These are phyloP conservation scores for Lodderomyces parapsilosis DNA, from an alignment of 1,139 yeast species.

Conservation along the genomic window DNA sequence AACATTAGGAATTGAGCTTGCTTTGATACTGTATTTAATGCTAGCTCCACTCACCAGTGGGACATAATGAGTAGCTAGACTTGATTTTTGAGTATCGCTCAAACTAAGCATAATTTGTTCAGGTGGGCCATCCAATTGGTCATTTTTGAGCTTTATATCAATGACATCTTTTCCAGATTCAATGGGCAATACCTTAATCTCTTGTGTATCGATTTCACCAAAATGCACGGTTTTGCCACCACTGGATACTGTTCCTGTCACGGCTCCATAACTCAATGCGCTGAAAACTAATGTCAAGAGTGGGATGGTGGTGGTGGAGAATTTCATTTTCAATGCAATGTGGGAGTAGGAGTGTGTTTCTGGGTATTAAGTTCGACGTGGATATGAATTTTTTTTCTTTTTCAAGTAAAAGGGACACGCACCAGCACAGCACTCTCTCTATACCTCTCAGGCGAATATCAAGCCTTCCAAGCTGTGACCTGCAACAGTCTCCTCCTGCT, in stretches of 20 bases:
- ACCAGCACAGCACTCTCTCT: not conserved
- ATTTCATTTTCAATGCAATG: slow-evolving; percentile 13
- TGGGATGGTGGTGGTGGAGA: slow-evolving; percentile 10
- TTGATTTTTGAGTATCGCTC: slow-evolving; percentile 26
- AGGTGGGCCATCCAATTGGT: slow-evolving; percentile 20
- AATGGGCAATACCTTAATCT: slow-evolving; percentile 30
- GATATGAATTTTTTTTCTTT: slow-evolving; percentile 4
- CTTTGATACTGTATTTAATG: slow-evolving; percentile 28
- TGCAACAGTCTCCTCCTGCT: slow-evolving; percentile 7
- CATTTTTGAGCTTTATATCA: slow-evolving; percentile 24
- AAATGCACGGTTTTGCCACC: slow-evolving; percentile 24
- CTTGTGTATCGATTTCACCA: slow-evolving; percentile 40
- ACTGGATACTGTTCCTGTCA: slow-evolving; percentile 30
- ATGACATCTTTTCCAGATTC: slow-evolving; percentile 35
- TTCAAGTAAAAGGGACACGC: not conserved
- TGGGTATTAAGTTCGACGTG: slow-evolving; percentile 12
- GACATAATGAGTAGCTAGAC: slow-evolving; percentile 24
- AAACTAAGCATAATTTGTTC: slow-evolving; percentile 26
- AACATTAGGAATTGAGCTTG: slow-evolving; percentile 34
- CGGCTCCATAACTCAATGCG: slow-evolving; percentile 25
- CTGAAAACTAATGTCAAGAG: slow-evolving; percentile 11
- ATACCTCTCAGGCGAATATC: slow-evolving; percentile 4
- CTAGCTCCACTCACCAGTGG: slow-evolving; percentile 23
- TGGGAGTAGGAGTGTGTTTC: not conserved
- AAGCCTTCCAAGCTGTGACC: slow-evolving; percentile 11